Conservation (phyloP, 2,329 filamentous ascomycete genomes). For the Apiospora phragmitis region DNA sequence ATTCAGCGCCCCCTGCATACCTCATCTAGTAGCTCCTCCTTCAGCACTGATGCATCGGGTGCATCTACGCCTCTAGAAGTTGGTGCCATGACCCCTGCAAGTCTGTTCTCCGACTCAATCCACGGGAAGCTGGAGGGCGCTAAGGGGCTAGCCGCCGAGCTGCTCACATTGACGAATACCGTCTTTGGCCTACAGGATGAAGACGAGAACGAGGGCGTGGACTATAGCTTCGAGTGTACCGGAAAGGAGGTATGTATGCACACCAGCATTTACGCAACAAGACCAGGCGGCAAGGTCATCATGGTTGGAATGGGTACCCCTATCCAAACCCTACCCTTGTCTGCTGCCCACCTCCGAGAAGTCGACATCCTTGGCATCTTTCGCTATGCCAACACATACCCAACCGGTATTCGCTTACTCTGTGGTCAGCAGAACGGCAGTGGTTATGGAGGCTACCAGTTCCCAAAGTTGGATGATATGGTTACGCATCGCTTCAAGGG, state of each 20-base stretch:
- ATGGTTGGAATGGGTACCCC: conserved; percentile 81
- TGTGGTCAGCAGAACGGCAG: conserved; percentile 40
- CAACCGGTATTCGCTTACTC: conserved; percentile 65
- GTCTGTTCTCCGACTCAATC: conserved; percentile 45
- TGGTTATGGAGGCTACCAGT: conserved; percentile 39
- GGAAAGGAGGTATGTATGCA: conserved; percentile 76
- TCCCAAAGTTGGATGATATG: conserved; percentile 68
- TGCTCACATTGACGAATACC: conserved; percentile 43
- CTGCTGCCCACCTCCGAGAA: conserved; percentile 71
- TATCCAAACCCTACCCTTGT: conserved; percentile 72
- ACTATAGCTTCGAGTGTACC: conserved; percentile 75
- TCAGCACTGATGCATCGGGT: conserved; percentile 42
- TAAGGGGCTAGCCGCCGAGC: conserved; percentile 49
- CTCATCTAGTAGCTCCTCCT: conserved; percentile 45
- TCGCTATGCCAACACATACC: conserved; percentile 75
- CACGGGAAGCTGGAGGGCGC: conserved; percentile 51
- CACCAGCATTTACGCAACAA: conserved; percentile 70
- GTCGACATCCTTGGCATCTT: conserved; percentile 77
- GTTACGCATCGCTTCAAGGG: conserved; percentile 74
- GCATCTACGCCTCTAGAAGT: conserved; percentile 46
- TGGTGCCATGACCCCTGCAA: conserved; percentile 44
- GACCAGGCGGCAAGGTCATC: conserved; percentile 70
- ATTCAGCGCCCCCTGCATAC: conserved; percentile 46
- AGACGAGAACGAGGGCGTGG: conserved; percentile 65
- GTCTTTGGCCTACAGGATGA: conserved; percentile 36